Base-by-base conservation (phyloP, 2,329 filamentous ascomycete genomes). In the Fusarium sp. region DNA sequence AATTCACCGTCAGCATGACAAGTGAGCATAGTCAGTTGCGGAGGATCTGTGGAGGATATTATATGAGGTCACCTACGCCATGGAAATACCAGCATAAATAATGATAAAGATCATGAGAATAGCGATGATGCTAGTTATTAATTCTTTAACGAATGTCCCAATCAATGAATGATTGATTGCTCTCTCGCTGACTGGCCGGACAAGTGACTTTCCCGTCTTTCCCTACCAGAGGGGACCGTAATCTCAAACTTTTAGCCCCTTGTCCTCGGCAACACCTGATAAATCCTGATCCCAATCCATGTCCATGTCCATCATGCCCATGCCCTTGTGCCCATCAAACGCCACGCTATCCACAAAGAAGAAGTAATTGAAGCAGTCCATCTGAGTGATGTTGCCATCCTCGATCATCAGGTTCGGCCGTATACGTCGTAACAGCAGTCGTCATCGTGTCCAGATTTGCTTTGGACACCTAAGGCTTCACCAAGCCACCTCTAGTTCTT, bases 141-240 rank as follows among this genome's bases (percentile, higher is more conserved):
- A 69, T 76, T 71, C 62, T 69, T 55, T 68, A 77, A 74, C 62
- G 68, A 77, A 70, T 69, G 72, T 73, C 65, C 55, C 27, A 55
- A 44, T 44, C 20, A 20, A 40, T 55, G 56, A 20, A 38, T 53
- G 56, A 58, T 58, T 44, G 49, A 58, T 56, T 42, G 60, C 53
- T 68, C 59, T 46, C 27, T 65, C 64, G 66, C 49, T 55, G 58
- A 67, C 36, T 67, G 59, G 62, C 71, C 62, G 17, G 61, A 46
- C 49, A 59, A 62, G 55, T 64, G 62, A 57, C 62, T 63, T 64
- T 66, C 66, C 51, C 66, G 53, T 55, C 56, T 67, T 62, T 66
- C 75, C 75, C 75, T 78, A 42, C 74, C 75, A 77, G 75, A 75
- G 72, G 42, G 74, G 70, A 64, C 64, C 64, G 38, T 73, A 58